Evolutionary conservation across 2,329 filamentous ascomycete genomes (phyloP), one percentile per base, ranked within the genome.

Genomic region (Zasmidium citrigriseum): DNA sequence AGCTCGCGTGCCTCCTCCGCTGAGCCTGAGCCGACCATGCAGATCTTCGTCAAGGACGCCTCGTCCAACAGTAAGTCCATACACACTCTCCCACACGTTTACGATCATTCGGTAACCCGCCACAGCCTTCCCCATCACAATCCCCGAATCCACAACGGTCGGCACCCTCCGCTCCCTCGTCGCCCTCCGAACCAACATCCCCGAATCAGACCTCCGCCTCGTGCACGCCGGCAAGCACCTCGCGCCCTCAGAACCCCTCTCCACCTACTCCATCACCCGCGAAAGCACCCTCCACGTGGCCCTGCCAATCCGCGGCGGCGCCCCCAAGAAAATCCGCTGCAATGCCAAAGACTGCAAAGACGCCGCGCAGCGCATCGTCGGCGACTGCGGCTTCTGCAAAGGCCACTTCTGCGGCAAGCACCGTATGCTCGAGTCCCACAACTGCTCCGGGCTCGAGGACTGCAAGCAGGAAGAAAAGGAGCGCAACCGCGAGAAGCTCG

Each of bases 391-490:
- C 61, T 98, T 98, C 82, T 99, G 95, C 81, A 83, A 89, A 56
- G 92, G 93, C 47, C 90, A 96, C 75, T 98, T 91, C 82, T 99
- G 95, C 78, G 91, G 91, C 69, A 96, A 92, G 80, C 95, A 99
- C 78, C 85, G 95, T 57, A 84, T 98, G 78, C 78, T 98, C 64
- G 95, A 99, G 77, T 90, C 93, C 68, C 95, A 99, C 80, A 91
- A 91, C 79, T 99, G 95, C 80, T 86, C 85, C 64, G 92, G 92
- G 44, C 82, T 99, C 57, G 95, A 98, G 81, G 90, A 96, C 78
- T 97, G 93, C 84, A 96, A 97, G 84, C 95, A 96, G 82, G 92
- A 96, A 76, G 93, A 91, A 49, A 91, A 96, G 77, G 91, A 96
- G 75, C 87, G 92, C 66, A 99, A 99, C 75, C 90, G 91, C 59